Conservation (phyloP, 768 basidiomycete genomes). For the Infundibulicybe gibba region DNA sequence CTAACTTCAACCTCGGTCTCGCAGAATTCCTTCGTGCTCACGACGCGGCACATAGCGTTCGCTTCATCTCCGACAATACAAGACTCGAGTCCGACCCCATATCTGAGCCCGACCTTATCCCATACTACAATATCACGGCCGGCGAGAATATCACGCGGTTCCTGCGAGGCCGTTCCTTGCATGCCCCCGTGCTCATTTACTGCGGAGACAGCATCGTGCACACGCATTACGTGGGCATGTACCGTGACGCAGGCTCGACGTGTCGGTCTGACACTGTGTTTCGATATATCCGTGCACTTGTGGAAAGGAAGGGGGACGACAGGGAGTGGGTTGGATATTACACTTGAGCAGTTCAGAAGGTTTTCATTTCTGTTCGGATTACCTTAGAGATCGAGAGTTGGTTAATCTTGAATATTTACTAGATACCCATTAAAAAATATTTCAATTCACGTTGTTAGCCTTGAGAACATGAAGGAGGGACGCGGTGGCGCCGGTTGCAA, state of each 20-base stretch:
- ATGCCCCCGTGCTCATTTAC: slow-evolving; percentile 20
- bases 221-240: slow-evolving; percentile 15
- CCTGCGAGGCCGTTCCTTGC: slow-evolving; percentile 14
- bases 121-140: slow-evolving; percentile 14
- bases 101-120: neutral
- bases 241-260: slow-evolving; percentile 16
- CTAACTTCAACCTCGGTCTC: neutral
- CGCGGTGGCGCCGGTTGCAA: too few relatives aligned
- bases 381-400: too few relatives aligned
- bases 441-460: too few relatives aligned
- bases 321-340: slow-evolving; percentile 6
- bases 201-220: slow-evolving; percentile 12
- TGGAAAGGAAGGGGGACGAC: slow-evolving; percentile 6
- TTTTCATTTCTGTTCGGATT: too few relatives aligned
- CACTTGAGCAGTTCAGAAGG: too few relatives aligned
- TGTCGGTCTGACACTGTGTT: slow-evolving; percentile 4
- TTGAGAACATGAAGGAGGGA: too few relatives aligned
- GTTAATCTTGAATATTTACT: too few relatives aligned
- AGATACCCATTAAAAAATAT: too few relatives aligned
- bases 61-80: slow-evolving; percentile 17
- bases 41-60: slow-evolving; percentile 12
- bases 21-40: slow-evolving; percentile 13
- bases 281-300: slow-evolving; percentile 8
- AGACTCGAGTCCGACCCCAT: slow-evolving; percentile 10
- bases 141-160: slow-evolving; percentile 18